Conservation (phyloP, 1,284 basidiomycete species). For the Chiua sp. region DNA sequence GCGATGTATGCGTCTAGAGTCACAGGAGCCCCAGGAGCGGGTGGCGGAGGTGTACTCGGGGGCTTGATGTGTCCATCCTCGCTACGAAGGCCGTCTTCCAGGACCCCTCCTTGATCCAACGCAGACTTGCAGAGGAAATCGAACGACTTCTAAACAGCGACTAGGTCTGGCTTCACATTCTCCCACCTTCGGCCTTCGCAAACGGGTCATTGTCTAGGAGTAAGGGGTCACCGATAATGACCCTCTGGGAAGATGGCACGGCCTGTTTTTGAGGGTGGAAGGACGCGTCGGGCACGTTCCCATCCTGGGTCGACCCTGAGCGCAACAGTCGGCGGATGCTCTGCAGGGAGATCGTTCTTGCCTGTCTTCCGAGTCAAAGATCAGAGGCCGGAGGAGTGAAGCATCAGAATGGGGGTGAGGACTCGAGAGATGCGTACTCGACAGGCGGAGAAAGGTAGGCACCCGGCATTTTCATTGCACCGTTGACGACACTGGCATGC, state of each 20-base stretch:
- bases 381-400: conserved; percentile 15
- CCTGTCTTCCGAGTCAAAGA: conserved; percentile 22
- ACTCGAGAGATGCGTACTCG: conserved; percentile 22
- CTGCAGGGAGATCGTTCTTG: conserved; percentile 16
- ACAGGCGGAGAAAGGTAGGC: conserved; percentile 36
- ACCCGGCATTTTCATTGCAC: background rate
- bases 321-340: conserved; percentile 13
- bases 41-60: background rate
- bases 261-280: conserved; percentile 29
- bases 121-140: background rate
- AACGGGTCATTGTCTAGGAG: conserved; percentile 62
- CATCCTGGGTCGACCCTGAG: conserved; percentile 12
- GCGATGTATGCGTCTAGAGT: conserved; percentile 4
- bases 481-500: background rate
- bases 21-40: background rate
- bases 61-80: conserved; percentile 16
- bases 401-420: conserved; percentile 1
- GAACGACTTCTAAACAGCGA: conserved; percentile 24
- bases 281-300: conserved; percentile 30
- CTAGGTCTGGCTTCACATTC: conserved; percentile 34
- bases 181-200: conserved; percentile 56
- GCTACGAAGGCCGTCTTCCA: conserved; percentile 3
- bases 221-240: conserved; percentile 26
- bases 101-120: conserved; percentile 11
- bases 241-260: conserved; percentile 1